Percentiles rank a stretch among this genome's conserved stretches.
These are phyloP conservation scores for Kurtzmaniella natalensis DNA, from an alignment of 1,139 yeast genomes.

Conservation along the genomic window DNA sequence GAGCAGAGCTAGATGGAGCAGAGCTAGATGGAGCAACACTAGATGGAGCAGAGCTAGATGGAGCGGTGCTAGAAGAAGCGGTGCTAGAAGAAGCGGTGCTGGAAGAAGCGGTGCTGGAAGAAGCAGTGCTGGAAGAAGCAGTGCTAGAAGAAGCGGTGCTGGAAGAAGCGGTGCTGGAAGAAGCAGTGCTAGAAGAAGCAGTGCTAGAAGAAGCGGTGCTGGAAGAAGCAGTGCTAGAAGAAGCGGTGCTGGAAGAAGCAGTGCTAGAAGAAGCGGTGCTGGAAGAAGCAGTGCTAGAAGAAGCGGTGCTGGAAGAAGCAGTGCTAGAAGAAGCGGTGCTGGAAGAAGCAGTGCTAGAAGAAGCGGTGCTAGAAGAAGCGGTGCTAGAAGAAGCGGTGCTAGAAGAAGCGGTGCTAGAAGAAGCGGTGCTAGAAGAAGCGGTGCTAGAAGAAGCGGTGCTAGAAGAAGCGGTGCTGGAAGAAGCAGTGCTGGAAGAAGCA, in stretches of 20 bases:
- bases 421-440: background rate
- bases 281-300: background rate
- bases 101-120: background rate
- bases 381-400: background rate
- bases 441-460: background rate
- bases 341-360: background rate
- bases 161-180: background rate
- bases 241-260: background rate
- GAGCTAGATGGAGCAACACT: background rate
- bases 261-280: background rate
- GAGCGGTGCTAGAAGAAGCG: background rate
- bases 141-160: background rate
- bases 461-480: background rate
- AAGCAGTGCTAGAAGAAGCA: background rate
- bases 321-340: background rate
- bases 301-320: background rate
- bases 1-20: background rate
- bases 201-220: background rate
- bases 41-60: background rate
- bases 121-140: background rate
- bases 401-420: constrained; percentile 1
- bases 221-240: background rate
- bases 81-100: background rate
- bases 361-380: background rate
- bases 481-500: background rate